phyloP scores from a whole-genome alignment of 192 early-diverging fungal species.

The Coemansia sp. region DNA sequence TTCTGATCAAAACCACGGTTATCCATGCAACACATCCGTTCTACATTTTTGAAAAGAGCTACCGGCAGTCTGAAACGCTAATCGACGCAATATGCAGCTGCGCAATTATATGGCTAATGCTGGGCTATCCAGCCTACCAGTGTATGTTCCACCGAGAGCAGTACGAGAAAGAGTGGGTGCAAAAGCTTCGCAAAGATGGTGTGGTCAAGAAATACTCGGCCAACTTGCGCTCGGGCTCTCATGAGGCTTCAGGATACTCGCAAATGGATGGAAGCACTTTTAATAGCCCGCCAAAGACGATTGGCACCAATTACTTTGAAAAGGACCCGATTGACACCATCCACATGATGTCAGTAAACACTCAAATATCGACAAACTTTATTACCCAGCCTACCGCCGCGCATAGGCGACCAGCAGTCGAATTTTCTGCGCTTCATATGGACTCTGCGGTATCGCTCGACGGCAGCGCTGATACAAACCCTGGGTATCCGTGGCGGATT shows the following conservation, averaged over 20 bases:
- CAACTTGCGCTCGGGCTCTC: background rate
- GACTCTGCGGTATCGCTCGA: background rate
- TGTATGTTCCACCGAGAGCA: slow-evolving; percentile 16
- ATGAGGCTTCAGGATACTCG: slow-evolving; percentile 15
- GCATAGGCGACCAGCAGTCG: background rate
- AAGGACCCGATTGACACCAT: background rate
- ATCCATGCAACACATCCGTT: slow-evolving; percentile 27
- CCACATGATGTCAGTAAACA: background rate
- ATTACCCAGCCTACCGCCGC: background rate
- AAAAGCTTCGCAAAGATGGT: slow-evolving; percentile 27
- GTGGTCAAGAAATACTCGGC: slow-evolving; percentile 16
- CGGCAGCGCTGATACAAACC: background rate
- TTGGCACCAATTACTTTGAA: background rate
- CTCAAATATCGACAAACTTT: background rate
- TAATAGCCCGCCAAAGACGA: background rate
- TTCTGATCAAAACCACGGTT: slow-evolving; percentile 26
- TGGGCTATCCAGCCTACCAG: slow-evolving; percentile 23
- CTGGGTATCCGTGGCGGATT: background rate
- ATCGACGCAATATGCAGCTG: slow-evolving; percentile 13
- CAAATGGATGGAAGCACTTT: slow-evolving; percentile 11
- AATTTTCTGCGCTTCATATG: background rate
- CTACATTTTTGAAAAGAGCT: slow-evolving; percentile 19
- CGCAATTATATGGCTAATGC: slow-evolving; percentile 24
- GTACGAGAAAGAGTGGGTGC: slow-evolving; percentile 30
- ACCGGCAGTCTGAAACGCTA: slow-evolving; percentile 17